phyloP scores from a whole-genome alignment of 2,329 filamentous ascomycete species.

The Fusarium tuaranense region DNA sequence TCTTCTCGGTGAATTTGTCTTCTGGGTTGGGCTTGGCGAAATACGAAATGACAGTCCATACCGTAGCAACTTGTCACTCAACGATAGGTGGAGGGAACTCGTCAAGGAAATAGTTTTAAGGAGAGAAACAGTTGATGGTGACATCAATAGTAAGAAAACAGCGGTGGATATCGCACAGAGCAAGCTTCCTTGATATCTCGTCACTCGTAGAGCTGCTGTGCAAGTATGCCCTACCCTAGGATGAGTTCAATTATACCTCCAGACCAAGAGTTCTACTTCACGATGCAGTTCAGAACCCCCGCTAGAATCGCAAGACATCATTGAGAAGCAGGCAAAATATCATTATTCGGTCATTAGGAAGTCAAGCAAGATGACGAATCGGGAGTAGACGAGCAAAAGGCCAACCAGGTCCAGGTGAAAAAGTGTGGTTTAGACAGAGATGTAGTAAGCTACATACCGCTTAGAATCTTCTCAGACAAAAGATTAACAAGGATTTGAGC shows the following conservation, averaged over 20 bases:
- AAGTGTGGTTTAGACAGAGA: neutral
- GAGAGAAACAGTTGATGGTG: neutral
- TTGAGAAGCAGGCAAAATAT: neutral
- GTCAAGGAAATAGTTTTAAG: fast-evolving
- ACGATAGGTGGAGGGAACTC: neutral
- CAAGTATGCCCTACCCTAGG: neutral
- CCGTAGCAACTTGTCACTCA: neutral
- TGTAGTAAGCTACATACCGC: neutral
- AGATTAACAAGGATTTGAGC: neutral
- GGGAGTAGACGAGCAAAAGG: neutral
- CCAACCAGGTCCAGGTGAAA: neutral
- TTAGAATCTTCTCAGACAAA: neutral
- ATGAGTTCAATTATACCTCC: neutral
- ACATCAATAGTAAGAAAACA: neutral
- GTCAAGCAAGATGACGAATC: neutral
- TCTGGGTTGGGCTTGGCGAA: neutral
- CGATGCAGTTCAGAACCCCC: neutral
- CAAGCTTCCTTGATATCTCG: neutral
- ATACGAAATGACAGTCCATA: neutral
- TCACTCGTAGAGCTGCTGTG: neutral
- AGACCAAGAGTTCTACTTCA: neutral
- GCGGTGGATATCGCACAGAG: neutral
- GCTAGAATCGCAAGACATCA: neutral
- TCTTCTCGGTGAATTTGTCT: neutral
- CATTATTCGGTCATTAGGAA: neutral